Evolutionary conservation across 139 green algal genomes (phyloP).

Genomic region (Axilococcus clingmanii): DNA sequence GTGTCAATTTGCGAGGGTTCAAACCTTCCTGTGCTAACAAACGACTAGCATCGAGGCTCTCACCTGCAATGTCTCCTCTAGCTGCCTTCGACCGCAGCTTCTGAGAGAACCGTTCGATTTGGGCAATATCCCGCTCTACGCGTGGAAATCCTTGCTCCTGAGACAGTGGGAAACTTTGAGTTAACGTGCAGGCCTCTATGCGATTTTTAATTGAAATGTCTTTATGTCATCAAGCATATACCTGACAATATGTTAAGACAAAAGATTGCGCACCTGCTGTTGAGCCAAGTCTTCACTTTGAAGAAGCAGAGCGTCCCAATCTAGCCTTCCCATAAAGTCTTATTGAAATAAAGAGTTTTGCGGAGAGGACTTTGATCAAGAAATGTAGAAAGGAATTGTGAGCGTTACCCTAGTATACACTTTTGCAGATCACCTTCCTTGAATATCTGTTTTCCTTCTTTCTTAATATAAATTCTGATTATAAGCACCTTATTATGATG

Average conservation of each 20-base stretch:
- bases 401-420: neutral
- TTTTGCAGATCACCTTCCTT: neutral
- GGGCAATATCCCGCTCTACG: constrained; percentile 59
- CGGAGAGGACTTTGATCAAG: too few relatives aligned
- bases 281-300: constrained; percentile 49
- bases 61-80: constrained; percentile 35
- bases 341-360: too few relatives aligned
- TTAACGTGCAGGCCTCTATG: too few relatives aligned
- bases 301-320: constrained; percentile 60
- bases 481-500: too few relatives aligned
- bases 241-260: too few relatives aligned
- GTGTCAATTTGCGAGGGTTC: constrained; percentile 49
- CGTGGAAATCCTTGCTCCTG: constrained; percentile 55
- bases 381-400: neutral
- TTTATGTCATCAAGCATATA: too few relatives aligned
- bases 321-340: constrained; percentile 11
- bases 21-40: constrained; percentile 71
- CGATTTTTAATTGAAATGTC: too few relatives aligned
- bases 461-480: too few relatives aligned
- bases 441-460: too few relatives aligned
- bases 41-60: constrained; percentile 56
- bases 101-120: constrained; percentile 61
- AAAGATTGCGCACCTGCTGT: constrained; percentile 36
- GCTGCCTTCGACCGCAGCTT: constrained; percentile 39
- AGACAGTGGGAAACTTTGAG: too few relatives aligned